These are phyloP conservation scores for Rhytidhysteron rufulum DNA, from an alignment of 2,329 filamentous ascomycete species.

Conservation along the genomic window DNA sequence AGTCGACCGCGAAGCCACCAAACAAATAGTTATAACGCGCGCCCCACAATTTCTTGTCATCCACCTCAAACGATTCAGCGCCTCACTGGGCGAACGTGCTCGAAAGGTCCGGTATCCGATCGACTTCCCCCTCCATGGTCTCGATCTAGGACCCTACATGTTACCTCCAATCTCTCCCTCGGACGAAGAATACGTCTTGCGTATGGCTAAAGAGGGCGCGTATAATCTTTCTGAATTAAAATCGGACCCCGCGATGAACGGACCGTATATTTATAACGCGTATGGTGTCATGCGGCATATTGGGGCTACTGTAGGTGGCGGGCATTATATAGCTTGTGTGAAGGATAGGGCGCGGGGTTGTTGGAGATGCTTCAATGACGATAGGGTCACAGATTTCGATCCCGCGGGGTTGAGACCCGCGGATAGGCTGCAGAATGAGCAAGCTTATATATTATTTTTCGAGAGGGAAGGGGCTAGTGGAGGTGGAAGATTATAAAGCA, in stretches of 20 bases:
- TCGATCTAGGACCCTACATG: slow-evolving; percentile 61
- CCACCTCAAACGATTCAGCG: slow-evolving; percentile 68
- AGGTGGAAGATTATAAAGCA: no score
- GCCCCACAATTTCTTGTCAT: slow-evolving; percentile 77
- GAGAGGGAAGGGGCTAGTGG: slow-evolving; percentile 28
- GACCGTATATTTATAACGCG: slow-evolving; percentile 73
- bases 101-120: slow-evolving; percentile 69
- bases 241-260: slow-evolving; percentile 40
- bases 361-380: slow-evolving; percentile 61
- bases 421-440: slow-evolving; percentile 57
- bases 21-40: slow-evolving; percentile 70
- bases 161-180: slow-evolving; percentile 44
- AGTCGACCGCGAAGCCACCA: slow-evolving; percentile 61
- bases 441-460: slow-evolving; percentile 65
- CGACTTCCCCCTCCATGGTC: slow-evolving; percentile 69
- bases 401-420: slow-evolving; percentile 47
- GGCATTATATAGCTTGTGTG: slow-evolving; percentile 73
- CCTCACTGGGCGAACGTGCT: slow-evolving; percentile 52
- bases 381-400: slow-evolving; percentile 51
- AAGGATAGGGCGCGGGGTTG: slow-evolving; percentile 48
- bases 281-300: slow-evolving; percentile 81
- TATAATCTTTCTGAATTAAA: slow-evolving; percentile 30
- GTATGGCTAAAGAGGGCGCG: slow-evolving; percentile 20
- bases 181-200: slow-evolving; percentile 34
- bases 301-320: slow-evolving; percentile 63